phyloP scores from a whole-genome alignment of 768 basidiomycete genomes.

The Boletales sp. region DNA sequence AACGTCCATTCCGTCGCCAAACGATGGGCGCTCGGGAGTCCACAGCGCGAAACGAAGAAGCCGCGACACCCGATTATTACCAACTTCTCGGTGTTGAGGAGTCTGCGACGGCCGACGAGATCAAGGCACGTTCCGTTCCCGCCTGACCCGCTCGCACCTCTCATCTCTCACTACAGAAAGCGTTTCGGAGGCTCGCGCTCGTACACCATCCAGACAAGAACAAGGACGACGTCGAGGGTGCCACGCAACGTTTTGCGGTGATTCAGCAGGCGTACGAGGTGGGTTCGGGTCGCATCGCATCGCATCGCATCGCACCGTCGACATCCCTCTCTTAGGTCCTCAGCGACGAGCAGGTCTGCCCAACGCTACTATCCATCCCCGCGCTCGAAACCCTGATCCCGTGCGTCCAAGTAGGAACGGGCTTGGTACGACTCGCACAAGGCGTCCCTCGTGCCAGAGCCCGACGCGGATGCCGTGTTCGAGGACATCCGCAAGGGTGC shows the following conservation, averaged over 20 bases:
- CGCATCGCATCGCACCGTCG: neutral
- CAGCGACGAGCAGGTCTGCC: slow-evolving; percentile 87
- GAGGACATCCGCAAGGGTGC: slow-evolving; percentile 78
- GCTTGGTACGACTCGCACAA: slow-evolving; percentile 98
- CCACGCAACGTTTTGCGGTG: slow-evolving; percentile 81
- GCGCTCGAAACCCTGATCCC: slow-evolving; percentile 7
- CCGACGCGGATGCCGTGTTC: slow-evolving; percentile 81
- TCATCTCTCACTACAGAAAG: slow-evolving; percentile 44
- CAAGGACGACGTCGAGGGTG: slow-evolving; percentile 72
- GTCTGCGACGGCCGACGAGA: slow-evolving; percentile 81
- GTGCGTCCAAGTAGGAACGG: slow-evolving; percentile 69
- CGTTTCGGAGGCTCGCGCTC: slow-evolving; percentile 82
- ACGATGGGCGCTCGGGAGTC: slow-evolving; percentile 73
- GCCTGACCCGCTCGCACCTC: neutral
- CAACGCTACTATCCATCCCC: neutral
- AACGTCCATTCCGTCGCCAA: neutral
- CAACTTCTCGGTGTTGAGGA: slow-evolving; percentile 77
- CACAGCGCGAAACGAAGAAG: slow-evolving; percentile 18
- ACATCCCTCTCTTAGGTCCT: slow-evolving; percentile 54
- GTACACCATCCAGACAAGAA: slow-evolving; percentile 91
- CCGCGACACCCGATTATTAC: slow-evolving; percentile 66
- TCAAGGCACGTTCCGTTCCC: slow-evolving; percentile 53
- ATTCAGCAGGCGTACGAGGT: slow-evolving; percentile 98
- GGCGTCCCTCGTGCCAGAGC: slow-evolving; percentile 71
- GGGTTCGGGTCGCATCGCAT: slow-evolving; percentile 11